A percentile compares a stretch with the other conserved stretches of the same genome.
These are phyloP conservation scores for Cyclotella atomus DNA, from an alignment of 108 stramenopile species.

Conservation along the genomic window DNA sequence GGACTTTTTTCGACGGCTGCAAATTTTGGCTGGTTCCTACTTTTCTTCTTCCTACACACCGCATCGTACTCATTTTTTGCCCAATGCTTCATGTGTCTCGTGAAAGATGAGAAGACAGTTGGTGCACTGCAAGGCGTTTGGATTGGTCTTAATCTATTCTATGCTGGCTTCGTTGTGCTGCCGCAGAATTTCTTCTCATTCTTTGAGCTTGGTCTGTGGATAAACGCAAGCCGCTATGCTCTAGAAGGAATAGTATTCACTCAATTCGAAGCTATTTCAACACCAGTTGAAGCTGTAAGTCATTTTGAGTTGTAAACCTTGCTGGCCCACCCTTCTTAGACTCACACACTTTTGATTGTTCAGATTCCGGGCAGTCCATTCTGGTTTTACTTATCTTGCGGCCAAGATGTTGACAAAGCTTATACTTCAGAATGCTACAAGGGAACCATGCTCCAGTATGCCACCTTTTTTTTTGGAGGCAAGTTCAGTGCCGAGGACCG, in stretches of 20 bases:
- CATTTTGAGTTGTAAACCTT: too few species aligned
- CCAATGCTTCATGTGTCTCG: conserved; percentile 78
- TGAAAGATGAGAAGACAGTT: conserved; percentile 60
- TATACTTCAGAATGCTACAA: not conserved
- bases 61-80: conserved; percentile 81
- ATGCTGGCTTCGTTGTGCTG: conserved; percentile 73
- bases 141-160: conserved; percentile 83
- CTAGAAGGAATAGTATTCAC: conserved; percentile 40
- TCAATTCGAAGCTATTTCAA: conserved; percentile 30
- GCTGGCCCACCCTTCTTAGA: too few species aligned
- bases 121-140: conserved; percentile 70
- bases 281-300: conserved; percentile 20
- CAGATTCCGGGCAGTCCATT: conserved; percentile 22
- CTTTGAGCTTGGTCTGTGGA: conserved; percentile 28
- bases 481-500: conserved; percentile 25
- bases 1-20: conserved; percentile 34
- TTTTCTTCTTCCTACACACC: conserved; percentile 75
- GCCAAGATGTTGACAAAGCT: not conserved
- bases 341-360: too few species aligned
- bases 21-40: conserved; percentile 52
- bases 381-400: conserved; percentile 35
- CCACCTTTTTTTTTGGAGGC: conserved; percentile 47
- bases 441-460: conserved; percentile 27
- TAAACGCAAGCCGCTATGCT: conserved; percentile 38
- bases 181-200: conserved; percentile 59